Conservation (phyloP, 2,329 filamentous ascomycete species). For the Fusarium setosum region DNA sequence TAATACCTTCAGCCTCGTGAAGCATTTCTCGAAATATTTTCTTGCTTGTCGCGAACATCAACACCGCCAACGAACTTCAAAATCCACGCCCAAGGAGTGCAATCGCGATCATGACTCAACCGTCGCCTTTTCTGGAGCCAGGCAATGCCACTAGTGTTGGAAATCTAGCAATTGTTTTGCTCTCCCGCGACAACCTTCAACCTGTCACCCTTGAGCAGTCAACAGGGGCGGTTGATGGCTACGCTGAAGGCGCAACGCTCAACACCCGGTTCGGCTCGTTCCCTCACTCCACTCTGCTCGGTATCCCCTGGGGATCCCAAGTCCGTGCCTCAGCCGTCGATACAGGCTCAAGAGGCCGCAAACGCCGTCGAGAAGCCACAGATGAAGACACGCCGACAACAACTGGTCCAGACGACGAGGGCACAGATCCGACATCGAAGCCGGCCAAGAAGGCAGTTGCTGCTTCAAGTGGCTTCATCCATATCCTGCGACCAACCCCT, state of each 20-base stretch:
- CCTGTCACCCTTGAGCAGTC: constrained; percentile 76
- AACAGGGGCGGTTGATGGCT: constrained; percentile 74
- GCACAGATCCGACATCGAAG: constrained; percentile 45
- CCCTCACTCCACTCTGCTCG: constrained; percentile 81
- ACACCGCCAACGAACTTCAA: neutral
- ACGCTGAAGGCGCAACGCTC: constrained; percentile 80
- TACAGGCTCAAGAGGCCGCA: constrained; percentile 87
- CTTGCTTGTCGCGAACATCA: constrained; percentile 19
- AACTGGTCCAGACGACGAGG: constrained; percentile 50
- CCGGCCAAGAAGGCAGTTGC: constrained; percentile 61
- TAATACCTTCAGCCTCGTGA: constrained; percentile 33
- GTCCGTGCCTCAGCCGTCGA: constrained; percentile 90
- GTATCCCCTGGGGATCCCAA: constrained; percentile 90
- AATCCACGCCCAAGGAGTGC: constrained; percentile 7
- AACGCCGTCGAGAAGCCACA: constrained; percentile 64
- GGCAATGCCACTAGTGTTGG: constrained; percentile 70
- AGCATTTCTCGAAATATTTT: constrained; percentile 34
- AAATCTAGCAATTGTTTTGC: constrained; percentile 83
- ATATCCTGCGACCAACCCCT: constrained; percentile 82
- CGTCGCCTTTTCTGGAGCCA: constrained; percentile 84
- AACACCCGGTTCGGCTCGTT: constrained; percentile 97
- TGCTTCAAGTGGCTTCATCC: constrained; percentile 77
- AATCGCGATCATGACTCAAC: constrained; percentile 48
- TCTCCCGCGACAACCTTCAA: constrained; percentile 87
- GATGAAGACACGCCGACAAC: constrained; percentile 56